Evolutionary conservation across 768 basidiomycete genomes (phyloP).

Genomic region (Xanthoconium purpureum): DNA sequence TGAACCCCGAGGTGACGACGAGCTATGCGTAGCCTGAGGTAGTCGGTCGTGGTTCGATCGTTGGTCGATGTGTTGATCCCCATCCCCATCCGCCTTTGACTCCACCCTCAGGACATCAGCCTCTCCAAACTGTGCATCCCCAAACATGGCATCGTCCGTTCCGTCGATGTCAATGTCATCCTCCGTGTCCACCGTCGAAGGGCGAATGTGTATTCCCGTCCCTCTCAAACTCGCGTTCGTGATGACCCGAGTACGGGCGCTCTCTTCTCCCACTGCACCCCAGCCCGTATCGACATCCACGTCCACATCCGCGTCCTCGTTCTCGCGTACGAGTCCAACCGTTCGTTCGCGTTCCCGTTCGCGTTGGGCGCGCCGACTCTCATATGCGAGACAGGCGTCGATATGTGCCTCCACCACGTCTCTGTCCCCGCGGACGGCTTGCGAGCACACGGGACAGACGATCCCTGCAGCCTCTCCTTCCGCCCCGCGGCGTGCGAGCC

Average conservation of each 20-base stretch:
- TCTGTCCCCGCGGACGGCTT: conserved; percentile 56
- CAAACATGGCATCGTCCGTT: conserved; percentile 64
- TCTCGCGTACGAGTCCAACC: conserved; percentile 32
- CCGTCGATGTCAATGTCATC: conserved; percentile 82
- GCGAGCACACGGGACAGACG: conserved; percentile 69
- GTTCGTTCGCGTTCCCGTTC: conserved; percentile 26
- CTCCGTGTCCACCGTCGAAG: conserved; percentile 61
- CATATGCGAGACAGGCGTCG: conserved; percentile 71
- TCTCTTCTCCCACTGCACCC: conserved; percentile 39
- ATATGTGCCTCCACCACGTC: conserved; percentile 79
- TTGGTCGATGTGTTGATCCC: background rate
- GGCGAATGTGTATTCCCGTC: conserved; percentile 68
- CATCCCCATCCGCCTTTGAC: conserved; percentile 26
- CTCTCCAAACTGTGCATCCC: conserved; percentile 74
- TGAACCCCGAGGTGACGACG: background rate
- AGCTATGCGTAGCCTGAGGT: conserved; percentile 29
- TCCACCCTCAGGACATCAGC: conserved; percentile 51
- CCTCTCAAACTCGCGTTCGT: conserved; percentile 42
- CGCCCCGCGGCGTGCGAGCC: conserved; percentile 13
- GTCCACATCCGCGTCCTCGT: conserved; percentile 31
- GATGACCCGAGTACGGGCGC: conserved; percentile 40
- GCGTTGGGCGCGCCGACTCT: conserved; percentile 38
- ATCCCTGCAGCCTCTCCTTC: conserved; percentile 40
- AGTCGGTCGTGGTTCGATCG: conserved; percentile 29
- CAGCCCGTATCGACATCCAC: conserved; percentile 35